Conservation (phyloP, 805 yeast species). For the Candida ascalaphidarum region DNA sequence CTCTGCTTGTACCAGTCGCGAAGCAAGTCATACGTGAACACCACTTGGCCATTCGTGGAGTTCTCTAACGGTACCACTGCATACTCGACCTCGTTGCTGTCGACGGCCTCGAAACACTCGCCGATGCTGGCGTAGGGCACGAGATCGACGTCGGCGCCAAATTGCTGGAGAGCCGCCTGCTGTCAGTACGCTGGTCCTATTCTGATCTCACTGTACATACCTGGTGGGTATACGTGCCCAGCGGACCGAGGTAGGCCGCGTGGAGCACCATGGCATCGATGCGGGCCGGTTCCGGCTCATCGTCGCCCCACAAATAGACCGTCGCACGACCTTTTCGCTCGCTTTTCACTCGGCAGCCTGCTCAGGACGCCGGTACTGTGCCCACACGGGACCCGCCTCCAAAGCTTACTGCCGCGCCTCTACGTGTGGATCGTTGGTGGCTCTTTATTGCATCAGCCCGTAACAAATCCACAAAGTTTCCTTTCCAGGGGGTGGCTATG, state of each 20-base stretch:
- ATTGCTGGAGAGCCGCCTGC: slow-evolving; percentile 43
- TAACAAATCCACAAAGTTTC: slow-evolving; percentile 25
- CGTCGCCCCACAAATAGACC: too few species aligned
- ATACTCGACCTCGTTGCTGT: slow-evolving; percentile 41
- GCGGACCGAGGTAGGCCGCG: slow-evolving; percentile 81
- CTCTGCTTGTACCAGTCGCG: slow-evolving; percentile 46
- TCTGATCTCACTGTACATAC: slow-evolving; percentile 22
- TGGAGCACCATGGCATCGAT: slow-evolving; percentile 11
- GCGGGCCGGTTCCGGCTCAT: not conserved
- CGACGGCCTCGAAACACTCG: slow-evolving; percentile 55
- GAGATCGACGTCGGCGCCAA: slow-evolving; percentile 26
- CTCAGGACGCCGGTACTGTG: too few species aligned
- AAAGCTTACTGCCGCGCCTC: too few species aligned
- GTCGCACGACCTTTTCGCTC: too few species aligned
- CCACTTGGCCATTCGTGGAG: slow-evolving; percentile 92
- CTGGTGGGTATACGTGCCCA: slow-evolving; percentile 90
- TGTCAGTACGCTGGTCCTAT: slow-evolving; percentile 5
- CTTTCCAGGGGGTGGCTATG: slow-evolving; percentile 7
- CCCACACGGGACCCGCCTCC: too few species aligned
- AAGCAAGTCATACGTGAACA: slow-evolving; percentile 72
- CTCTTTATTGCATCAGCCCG: slow-evolving; percentile 35
- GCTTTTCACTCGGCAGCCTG: too few species aligned
- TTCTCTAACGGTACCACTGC: slow-evolving; percentile 89
- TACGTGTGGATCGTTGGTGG: slow-evolving; percentile 43
- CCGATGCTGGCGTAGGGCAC: slow-evolving; percentile 36